Base-by-base conservation (phyloP, 768 basidiomycete genomes). In the Suillus subalutaceus region DNA sequence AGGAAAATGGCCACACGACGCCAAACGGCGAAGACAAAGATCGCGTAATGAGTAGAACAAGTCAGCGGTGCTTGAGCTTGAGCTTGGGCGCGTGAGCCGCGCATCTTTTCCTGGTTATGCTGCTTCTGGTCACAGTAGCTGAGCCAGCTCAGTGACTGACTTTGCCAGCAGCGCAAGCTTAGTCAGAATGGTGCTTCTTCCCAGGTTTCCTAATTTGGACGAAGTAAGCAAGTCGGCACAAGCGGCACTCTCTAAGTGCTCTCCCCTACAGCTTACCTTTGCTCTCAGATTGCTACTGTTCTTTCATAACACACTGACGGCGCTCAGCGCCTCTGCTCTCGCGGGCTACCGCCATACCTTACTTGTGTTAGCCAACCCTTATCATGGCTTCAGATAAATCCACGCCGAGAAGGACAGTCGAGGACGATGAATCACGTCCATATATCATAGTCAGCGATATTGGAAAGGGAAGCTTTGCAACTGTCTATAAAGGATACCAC, bases 381-480 rank as follows among this genome's bases (percentile, higher is more conserved):
- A 69, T 50, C 62, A 77, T 75, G 73, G 57, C 68, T n/a, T 43
- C 76, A 37, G 76, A 77, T 63, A 77, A 74, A 65, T 64, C 71
- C 66, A 30, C 8, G 0, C 48, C 74, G 15, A 71, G 67, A 67
- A 74, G 77, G 32, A 65, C 73, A 46, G 72, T 77, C 12, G 89
- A 91, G 65, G 90, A 92, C 67, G 88, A 91, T 66, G 90, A 93
- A 69, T 82, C 87, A 55, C 85, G 81, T 70, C 93, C 93, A 35
- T 94, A 94, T 72, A 84, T 94, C 68, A 88, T 94, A 67, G 87
- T 87, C 9, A 82, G 80, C 64, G 87, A 92, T 72, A 88, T 95
- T 63, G 93, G 93, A 43, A 93, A 92, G 76, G 97, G 97, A 20
- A 95, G 92, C 76, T 99, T 99, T 78, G 97, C 97, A 18, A 97